phyloP scores from a whole-genome alignment of 495 filamentous ascomycete species.

The Bathelium albidoporum region DNA sequence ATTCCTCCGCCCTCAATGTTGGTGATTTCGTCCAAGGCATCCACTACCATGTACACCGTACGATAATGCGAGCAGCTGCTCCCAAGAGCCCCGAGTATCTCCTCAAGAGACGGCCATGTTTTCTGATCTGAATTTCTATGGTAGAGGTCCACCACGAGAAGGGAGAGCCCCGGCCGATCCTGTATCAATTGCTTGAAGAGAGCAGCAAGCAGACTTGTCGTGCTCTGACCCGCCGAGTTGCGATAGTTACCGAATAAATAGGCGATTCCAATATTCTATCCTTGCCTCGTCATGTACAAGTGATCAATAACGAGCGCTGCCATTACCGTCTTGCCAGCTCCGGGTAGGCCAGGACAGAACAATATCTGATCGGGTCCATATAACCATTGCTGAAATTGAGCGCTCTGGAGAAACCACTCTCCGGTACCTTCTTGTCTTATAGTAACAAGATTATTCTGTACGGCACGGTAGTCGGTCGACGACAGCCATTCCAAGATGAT shows the following conservation, averaged over 20 bases:
- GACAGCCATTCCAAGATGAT: no score
- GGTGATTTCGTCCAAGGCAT: constrained; percentile 38
- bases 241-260: constrained; percentile 37
- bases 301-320: no score
- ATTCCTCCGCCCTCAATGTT: constrained; percentile 22
- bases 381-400: no score
- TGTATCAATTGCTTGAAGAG: constrained; percentile 34
- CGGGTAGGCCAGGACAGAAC: no score
- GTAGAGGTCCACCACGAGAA: constrained; percentile 21
- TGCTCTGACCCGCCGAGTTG: constrained; percentile 27
- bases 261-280: constrained; percentile 26
- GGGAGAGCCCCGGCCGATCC: constrained; percentile 16
- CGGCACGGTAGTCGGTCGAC: no score
- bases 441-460: no score
- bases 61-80: constrained; percentile 19
- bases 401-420: no score
- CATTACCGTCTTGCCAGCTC: no score
- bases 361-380: no score
- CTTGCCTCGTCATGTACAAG: no score
- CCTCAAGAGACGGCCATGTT: constrained; percentile 26
- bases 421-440: no score
- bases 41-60: constrained; percentile 35
- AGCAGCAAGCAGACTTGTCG: constrained; percentile 24
- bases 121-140: neutral
- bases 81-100: constrained; percentile 25